A percentile compares a stretch with the other conserved stretches of the same genome.
Evolutionary conservation across 225 moss, liverwort and hornwort genomes (phyloP).

Genomic region (Ulota crispa): DNA sequence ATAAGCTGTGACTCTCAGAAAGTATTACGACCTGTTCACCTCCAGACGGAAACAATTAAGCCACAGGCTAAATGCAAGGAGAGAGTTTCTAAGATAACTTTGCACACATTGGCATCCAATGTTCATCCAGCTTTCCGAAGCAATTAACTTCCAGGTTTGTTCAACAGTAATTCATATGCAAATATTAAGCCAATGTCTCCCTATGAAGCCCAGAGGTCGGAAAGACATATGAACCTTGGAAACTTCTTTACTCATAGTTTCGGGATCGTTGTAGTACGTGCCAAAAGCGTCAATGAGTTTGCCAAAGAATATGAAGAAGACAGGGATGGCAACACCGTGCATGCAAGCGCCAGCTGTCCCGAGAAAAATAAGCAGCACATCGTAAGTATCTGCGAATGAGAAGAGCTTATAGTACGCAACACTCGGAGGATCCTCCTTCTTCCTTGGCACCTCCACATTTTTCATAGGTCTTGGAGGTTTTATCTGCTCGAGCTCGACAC

Average conservation of each 20-base stretch:
- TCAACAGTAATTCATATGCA: background rate
- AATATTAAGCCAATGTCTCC: background rate
- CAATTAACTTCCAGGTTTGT: background rate
- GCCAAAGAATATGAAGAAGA: conserved; percentile 77
- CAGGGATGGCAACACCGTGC: conserved; percentile 70
- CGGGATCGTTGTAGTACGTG: conserved; percentile 47
- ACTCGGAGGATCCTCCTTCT: conserved; percentile 47
- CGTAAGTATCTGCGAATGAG: conserved; percentile 68
- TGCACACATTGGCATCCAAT: background rate
- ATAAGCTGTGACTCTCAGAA: background rate
- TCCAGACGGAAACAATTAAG: background rate
- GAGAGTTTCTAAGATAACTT: background rate
- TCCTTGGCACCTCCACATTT: conserved; percentile 36
- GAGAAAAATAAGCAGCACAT: conserved; percentile 55
- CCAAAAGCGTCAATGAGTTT: conserved; percentile 73
- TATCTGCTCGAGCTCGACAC: conserved; percentile 53
- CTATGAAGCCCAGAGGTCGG: background rate
- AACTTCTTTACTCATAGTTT: conserved; percentile 53
- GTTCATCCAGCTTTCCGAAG: background rate
- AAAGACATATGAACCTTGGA: conserved; percentile 38
- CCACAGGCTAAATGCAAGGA: background rate
- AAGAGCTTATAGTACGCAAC: conserved; percentile 69
- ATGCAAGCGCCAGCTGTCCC: conserved; percentile 71
- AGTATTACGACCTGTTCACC: background rate
- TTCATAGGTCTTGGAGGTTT: conserved; percentile 31